Percentiles rank a stretch among this genome's conserved stretches.
Evolutionary conservation across 1,284 basidiomycete genomes (phyloP).

Genomic region (Golubevia sp.): DNA sequence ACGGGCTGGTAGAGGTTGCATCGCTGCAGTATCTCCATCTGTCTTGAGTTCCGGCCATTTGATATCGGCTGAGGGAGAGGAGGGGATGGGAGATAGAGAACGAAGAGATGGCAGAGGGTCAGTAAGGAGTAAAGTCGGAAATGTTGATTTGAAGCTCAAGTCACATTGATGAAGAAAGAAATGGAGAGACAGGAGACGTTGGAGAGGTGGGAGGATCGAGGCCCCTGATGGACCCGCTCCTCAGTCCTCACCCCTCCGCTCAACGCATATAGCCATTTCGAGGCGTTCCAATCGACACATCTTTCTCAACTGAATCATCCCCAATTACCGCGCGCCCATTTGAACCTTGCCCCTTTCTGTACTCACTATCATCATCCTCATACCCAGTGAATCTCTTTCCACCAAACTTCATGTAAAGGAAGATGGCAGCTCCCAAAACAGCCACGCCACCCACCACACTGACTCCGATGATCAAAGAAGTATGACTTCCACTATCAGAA

Average conservation of each 20-base stretch:
- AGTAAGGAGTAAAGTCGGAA: neutral
- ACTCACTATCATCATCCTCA: conserved; percentile 29
- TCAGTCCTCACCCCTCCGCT: too few relatives aligned
- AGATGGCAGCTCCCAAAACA: conserved; percentile 33
- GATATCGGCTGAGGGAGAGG: conserved; percentile 37
- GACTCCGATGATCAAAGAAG: conserved; percentile 51
- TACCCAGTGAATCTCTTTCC: conserved; percentile 31
- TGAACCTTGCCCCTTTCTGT: neutral
- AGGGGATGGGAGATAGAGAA: neutral
- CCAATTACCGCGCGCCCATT: neutral
- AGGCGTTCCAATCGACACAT: neutral
- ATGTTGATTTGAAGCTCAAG: too few relatives aligned
- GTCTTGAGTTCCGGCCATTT: conserved; percentile 57
- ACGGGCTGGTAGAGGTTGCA: conserved; percentile 51
- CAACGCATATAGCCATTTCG: neutral
- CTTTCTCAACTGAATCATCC: neutral
- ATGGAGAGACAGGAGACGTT: too few relatives aligned
- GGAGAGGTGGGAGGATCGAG: too few relatives aligned
- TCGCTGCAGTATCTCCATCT: conserved; percentile 40
- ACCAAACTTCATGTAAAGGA: conserved; percentile 50
- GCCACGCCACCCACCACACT: conserved; percentile 46
- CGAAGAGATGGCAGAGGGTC: neutral
- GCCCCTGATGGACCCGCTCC: too few relatives aligned
- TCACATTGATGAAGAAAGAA: too few relatives aligned
- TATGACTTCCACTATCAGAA: conserved; percentile 18